Conservation (phyloP, 352 stramenopile genomes). For the Phytophthora gonapodyides region DNA sequence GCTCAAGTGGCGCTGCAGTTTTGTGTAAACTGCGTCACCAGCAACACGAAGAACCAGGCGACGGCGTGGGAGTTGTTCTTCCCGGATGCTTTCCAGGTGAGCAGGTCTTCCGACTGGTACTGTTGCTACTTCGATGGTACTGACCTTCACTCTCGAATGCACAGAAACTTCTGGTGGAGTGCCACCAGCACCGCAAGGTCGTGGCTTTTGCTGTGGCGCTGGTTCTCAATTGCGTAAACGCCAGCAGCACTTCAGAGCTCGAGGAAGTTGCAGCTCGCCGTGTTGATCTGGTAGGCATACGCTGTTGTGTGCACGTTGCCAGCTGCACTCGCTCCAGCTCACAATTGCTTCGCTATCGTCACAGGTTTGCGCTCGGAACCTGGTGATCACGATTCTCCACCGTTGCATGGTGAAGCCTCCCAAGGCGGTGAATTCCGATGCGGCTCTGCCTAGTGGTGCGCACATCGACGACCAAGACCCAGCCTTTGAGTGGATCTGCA, state of each 20-base stretch:
- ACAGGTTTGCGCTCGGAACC: slow-evolving; percentile 66
- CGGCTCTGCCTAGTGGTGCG: background rate
- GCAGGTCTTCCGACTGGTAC: background rate
- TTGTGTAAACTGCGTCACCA: slow-evolving; percentile 66
- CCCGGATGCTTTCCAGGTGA: slow-evolving; percentile 69
- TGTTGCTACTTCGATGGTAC: background rate
- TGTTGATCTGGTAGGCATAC: slow-evolving; percentile 52
- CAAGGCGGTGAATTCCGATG: slow-evolving; percentile 5
- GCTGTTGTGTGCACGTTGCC: background rate
- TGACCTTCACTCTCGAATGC: slow-evolving; percentile 8
- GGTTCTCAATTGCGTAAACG: slow-evolving; percentile 73
- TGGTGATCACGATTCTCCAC: slow-evolving; percentile 78
- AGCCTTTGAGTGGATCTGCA: slow-evolving; percentile 80
- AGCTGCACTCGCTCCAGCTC: too few relatives aligned
- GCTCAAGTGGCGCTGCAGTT: slow-evolving; percentile 77
- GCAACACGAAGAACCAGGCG: slow-evolving; percentile 49
- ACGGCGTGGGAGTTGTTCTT: slow-evolving; percentile 69
- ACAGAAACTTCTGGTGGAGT: slow-evolving; percentile 85
- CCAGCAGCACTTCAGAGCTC: slow-evolving; percentile 25
- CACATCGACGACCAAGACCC: slow-evolving; percentile 55
- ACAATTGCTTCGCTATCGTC: background rate
- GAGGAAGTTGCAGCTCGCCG: slow-evolving; percentile 36
- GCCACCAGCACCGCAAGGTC: slow-evolving; percentile 77
- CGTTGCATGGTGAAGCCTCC: slow-evolving; percentile 60
- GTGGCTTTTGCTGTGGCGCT: slow-evolving; percentile 68